A percentile compares a stretch with the other conserved stretches of the same genome.
Evolutionary conservation across 2,329 filamentous ascomycete genomes (phyloP).

Genomic region (Xylaria digitata): DNA sequence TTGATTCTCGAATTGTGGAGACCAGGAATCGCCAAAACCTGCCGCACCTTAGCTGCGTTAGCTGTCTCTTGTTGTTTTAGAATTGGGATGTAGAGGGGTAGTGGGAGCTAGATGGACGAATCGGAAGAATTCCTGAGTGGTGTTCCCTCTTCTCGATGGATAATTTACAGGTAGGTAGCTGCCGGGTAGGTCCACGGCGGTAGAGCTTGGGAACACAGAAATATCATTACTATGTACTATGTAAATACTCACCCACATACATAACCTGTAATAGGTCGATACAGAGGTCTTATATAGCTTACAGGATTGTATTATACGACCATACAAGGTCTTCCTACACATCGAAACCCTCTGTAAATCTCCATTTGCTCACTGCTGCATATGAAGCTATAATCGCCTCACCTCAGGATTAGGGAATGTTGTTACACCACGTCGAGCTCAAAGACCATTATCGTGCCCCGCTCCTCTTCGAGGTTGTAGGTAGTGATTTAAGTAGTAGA

Average conservation of each 20-base stretch:
- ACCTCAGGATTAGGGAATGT: constrained; percentile 20
- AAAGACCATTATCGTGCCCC: constrained; percentile 33
- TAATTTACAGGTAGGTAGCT: too few species aligned
- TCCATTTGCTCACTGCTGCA: constrained; percentile 16
- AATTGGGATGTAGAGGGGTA: not conserved
- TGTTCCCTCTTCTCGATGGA: not conserved
- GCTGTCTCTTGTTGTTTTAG: not conserved
- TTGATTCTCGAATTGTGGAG: not conserved
- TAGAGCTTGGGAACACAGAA: too few species aligned
- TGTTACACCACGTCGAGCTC: constrained; percentile 33
- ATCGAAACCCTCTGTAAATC: not conserved
- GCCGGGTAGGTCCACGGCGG: too few species aligned
- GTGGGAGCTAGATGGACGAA: constrained; percentile 7
- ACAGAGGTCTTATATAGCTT: not conserved
- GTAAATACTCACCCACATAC: not conserved
- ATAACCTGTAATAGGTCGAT: too few species aligned
- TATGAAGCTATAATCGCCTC: constrained; percentile 30
- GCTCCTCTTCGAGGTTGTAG: constrained; percentile 6
- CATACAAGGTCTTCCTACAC: constrained; percentile 9
- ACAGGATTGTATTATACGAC: not conserved
- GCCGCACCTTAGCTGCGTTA: constrained; percentile 7
- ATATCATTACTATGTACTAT: too few species aligned
- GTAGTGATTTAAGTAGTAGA: constrained; percentile 13
- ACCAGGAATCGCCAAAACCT: constrained; percentile 32
- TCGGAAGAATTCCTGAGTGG: constrained; percentile 24